Evolutionary conservation across 2,329 filamentous ascomycete genomes (phyloP).

Genomic region (Botryotinia globosa): DNA sequence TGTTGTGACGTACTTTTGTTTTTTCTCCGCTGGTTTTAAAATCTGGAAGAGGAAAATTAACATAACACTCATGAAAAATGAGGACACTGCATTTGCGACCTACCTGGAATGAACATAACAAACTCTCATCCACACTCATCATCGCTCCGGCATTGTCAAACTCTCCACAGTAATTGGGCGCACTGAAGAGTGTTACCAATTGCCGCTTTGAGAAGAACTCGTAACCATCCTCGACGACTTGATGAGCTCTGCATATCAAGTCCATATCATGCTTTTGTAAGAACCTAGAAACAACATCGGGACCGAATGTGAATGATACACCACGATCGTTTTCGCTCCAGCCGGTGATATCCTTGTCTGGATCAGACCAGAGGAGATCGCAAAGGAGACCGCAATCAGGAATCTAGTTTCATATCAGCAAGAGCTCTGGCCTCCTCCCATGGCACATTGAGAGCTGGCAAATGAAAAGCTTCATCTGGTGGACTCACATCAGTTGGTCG

Average conservation of each 20-base stretch:
- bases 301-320: constrained; percentile 97
- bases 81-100: constrained; percentile 21
- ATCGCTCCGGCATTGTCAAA: constrained; percentile 99
- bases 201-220: constrained; percentile 99
- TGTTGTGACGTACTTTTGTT: constrained; percentile 97
- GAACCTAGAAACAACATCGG: constrained; percentile 95
- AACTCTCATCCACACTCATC: constrained; percentile 99
- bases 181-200: constrained; percentile 94
- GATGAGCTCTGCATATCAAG: constrained; percentile 95
- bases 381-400: constrained; percentile 96
- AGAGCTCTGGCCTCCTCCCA: constrained; percentile 36
- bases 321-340: constrained; percentile 99
- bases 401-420: constrained; percentile 60
- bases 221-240: constrained; percentile 98
- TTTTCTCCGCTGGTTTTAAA: constrained; percentile 99
- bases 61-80: background rate
- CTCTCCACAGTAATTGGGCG: constrained; percentile 98
- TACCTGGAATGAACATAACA: constrained; percentile 98
- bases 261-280: constrained; percentile 99
- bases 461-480: constrained; percentile 28
- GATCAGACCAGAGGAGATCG: constrained; percentile 97
- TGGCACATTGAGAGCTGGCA: constrained; percentile 33
- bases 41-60: constrained; percentile 58
- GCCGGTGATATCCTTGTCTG: constrained; percentile 97
- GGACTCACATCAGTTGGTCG: constrained; percentile 91